phyloP scores from a whole-genome alignment of 1,284 basidiomycete species.

The Prillingera fragicola region DNA sequence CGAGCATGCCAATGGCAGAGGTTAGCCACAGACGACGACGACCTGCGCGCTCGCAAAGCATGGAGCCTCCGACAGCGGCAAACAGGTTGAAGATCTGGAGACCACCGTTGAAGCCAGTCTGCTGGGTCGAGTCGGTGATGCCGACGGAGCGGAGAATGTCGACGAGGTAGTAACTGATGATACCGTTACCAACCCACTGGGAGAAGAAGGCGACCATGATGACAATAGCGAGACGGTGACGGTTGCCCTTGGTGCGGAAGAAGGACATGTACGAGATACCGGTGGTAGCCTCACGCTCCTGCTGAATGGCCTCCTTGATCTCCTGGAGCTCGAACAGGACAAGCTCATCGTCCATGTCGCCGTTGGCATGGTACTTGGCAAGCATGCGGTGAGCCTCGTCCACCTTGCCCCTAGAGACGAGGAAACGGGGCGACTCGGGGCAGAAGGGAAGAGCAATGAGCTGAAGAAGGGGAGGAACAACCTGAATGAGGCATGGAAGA shows the following conservation, averaged over 20 bases:
- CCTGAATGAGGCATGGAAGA: constrained; percentile 19
- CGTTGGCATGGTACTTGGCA: constrained; percentile 32
- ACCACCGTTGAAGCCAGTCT: constrained; percentile 20
- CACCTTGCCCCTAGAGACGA: constrained; percentile 25
- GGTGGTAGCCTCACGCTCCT: constrained; percentile 50
- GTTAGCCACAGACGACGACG: constrained; percentile 15
- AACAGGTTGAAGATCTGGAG: constrained; percentile 15
- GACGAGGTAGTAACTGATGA: constrained; percentile 12
- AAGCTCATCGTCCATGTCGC: constrained; percentile 20
- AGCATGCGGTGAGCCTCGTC: constrained; percentile 33
- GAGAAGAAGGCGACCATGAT: constrained; percentile 50
- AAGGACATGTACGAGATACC: constrained; percentile 9
- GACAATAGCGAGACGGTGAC: constrained; percentile 51
- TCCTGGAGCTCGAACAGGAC: constrained; percentile 24
- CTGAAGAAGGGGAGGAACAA: constrained; percentile 1
- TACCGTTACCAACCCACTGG: constrained; percentile 14
- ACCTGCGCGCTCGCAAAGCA: constrained; percentile 9
- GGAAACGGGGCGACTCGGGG: constrained; percentile 40
- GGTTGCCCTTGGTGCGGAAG: constrained; percentile 41
- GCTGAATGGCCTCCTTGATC: constrained; percentile 42
- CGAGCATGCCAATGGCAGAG: constrained; percentile 11
- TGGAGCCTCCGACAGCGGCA: constrained; percentile 1
- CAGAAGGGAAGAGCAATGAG: constrained; percentile 20
- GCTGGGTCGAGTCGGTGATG: constrained; percentile 10
- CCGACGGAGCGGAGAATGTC: constrained; percentile 15